A percentile compares a stretch with the other conserved stretches of the same genome.
Evolutionary conservation across 192 early-diverging fungal species (phyloP).

Genomic region (Backusella mclennaniae): DNA sequence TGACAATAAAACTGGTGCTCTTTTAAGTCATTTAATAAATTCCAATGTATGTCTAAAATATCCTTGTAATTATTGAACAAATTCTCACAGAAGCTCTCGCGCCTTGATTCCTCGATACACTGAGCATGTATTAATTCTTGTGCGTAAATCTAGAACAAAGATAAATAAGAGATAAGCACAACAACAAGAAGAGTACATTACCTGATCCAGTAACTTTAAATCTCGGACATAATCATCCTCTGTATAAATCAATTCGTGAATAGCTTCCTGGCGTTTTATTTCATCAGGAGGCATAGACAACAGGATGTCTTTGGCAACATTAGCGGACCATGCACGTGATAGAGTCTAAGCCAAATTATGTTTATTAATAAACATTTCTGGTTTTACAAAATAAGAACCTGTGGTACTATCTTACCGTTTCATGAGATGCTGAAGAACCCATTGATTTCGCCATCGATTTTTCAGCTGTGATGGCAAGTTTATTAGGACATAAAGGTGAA

Average conservation of each 20-base stretch:
- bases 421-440: constrained; percentile 3
- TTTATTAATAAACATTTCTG: constrained; percentile 2
- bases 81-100: constrained; percentile 59
- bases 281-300: constrained; percentile 66
- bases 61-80: constrained; percentile 74
- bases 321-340: constrained; percentile 66
- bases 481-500: constrained; percentile 33
- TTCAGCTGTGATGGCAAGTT: neutral
- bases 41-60: constrained; percentile 53
- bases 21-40: constrained; percentile 51
- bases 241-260: constrained; percentile 88
- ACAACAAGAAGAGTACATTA: neutral
- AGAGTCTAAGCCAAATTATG: constrained; percentile 15
- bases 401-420: constrained; percentile 2
- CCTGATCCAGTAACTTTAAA: constrained; percentile 75
- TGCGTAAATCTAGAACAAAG: constrained; percentile 29
- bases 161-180: neutral
- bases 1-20: constrained; percentile 55
- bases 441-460: neutral
- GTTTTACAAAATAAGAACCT: neutral
- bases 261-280: constrained; percentile 89
- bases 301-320: constrained; percentile 69
- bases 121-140: constrained; percentile 48
- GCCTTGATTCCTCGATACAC: constrained; percentile 19
- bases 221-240: constrained; percentile 93